Conservation (phyloP, 2,329 filamentous ascomycete species). For the Microascus cirrosus region DNA sequence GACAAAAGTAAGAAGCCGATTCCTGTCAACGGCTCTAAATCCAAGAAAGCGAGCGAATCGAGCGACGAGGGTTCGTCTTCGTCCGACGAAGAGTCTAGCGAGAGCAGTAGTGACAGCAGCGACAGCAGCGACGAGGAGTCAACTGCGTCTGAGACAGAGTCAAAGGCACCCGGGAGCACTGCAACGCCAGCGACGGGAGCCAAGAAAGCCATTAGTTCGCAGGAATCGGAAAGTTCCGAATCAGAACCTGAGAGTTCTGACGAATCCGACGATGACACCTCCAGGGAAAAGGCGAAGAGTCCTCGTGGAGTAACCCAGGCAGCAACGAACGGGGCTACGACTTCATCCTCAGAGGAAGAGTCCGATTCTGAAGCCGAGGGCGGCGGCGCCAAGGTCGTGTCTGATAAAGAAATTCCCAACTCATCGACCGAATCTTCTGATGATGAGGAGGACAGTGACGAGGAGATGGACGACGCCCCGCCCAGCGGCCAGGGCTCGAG, state of each 20-base stretch:
- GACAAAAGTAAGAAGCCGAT: not conserved
- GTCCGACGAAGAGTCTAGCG: not conserved
- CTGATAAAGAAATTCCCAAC: not conserved
- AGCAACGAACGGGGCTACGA: not conserved
- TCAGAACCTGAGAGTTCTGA: conserved; percentile 1
- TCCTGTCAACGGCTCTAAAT: not conserved
- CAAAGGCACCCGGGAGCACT: not conserved
- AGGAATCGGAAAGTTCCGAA: not conserved
- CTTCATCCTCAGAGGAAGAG: not conserved
- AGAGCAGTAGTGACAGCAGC: not conserved
- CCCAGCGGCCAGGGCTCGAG: not conserved
- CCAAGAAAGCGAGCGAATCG: not conserved
- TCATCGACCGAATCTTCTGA: not conserved
- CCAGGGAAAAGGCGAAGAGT: not conserved
- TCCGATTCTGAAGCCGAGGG: not conserved
- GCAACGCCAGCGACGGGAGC: not conserved
- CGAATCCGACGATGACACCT: not conserved
- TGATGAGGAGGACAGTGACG: not conserved
- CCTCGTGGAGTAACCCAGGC: not conserved
- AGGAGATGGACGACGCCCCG: not conserved
- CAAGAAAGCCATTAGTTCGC: not conserved
- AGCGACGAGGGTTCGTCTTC: not conserved
- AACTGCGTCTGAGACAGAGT: not conserved
- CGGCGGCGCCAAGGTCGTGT: not conserved
- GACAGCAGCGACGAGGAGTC: conserved; percentile 1